Percentiles rank a stretch among this genome's conserved stretches.
Evolutionary conservation across 2,329 filamentous ascomycete genomes (phyloP).

Genomic region (Fonsecaea pugnacius): DNA sequence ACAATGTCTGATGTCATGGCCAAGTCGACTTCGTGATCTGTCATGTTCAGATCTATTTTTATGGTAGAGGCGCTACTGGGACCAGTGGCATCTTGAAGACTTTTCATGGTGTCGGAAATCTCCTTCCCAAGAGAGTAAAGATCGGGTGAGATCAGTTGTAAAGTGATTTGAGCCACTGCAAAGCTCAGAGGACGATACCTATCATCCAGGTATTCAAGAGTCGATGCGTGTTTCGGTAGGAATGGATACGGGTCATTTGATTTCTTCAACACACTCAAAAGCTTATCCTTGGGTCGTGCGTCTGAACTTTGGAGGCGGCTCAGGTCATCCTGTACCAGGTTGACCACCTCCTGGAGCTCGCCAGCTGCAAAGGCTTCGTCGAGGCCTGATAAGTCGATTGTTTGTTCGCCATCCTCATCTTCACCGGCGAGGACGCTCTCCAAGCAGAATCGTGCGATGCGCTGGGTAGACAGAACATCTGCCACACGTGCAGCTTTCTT

Average conservation of each 20-base stretch:
- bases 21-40: conserved; percentile 24
- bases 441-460: conserved; percentile 64
- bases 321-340: conserved; percentile 59
- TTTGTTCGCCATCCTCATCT: conserved; percentile 59
- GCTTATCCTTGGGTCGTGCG: conserved; percentile 55
- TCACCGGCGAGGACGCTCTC: conserved; percentile 67
- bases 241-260: conserved; percentile 60
- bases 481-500: conserved; percentile 63
- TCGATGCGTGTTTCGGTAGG: conserved; percentile 44
- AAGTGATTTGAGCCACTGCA: conserved; percentile 45
- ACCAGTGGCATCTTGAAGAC: conserved; percentile 43
- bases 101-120: conserved; percentile 51
- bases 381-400: conserved; percentile 62
- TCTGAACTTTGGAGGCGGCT: conserved; percentile 58
- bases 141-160: conserved; percentile 43
- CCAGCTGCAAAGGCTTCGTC: conserved; percentile 60
- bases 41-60: conserved; percentile 42
- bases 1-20: not conserved
- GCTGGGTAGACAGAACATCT: conserved; percentile 60
- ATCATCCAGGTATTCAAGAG: conserved; percentile 39
- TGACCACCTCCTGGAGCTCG: conserved; percentile 55
- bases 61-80: conserved; percentile 48
- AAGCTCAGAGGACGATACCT: conserved; percentile 45
- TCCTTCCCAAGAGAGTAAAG: conserved; percentile 57
- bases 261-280: conserved; percentile 58